phyloP scores from a whole-genome alignment of 495 filamentous ascomycete genomes.

The Aspergillus nidulans region DNA sequence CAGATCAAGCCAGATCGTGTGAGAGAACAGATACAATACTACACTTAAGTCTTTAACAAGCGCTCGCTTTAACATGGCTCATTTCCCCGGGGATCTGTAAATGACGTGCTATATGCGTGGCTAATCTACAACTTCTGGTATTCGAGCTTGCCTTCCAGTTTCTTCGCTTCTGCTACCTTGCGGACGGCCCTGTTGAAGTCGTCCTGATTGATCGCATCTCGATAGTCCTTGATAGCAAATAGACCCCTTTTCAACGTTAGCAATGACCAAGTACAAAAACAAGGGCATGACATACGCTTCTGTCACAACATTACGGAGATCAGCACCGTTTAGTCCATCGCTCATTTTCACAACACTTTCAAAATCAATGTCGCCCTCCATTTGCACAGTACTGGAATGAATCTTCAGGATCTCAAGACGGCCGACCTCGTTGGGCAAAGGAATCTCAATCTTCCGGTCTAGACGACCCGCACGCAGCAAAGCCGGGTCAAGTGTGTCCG shows the following conservation, averaged over 20 bases:
- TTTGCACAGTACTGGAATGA: conserved; percentile 77
- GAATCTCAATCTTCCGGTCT: conserved; percentile 98
- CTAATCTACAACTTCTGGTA: conserved; percentile 86
- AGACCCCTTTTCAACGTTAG: conserved; percentile 61
- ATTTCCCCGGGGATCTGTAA: conserved; percentile 9
- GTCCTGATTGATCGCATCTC: conserved; percentile 93
- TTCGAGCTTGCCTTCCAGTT: conserved; percentile 94
- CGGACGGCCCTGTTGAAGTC: conserved; percentile 98
- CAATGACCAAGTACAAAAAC: not conserved
- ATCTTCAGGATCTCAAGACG: conserved; percentile 98
- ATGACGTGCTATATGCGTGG: conserved; percentile 4
- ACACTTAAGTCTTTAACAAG: too few relatives aligned
- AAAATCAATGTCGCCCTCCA: conserved; percentile 96
- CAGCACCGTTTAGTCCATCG: conserved; percentile 94
- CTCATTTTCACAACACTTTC: conserved; percentile 99
- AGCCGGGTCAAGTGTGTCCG: conserved; percentile 95
- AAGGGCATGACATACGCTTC: conserved; percentile 73
- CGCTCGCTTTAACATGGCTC: conserved; percentile 6
- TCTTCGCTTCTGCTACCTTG: conserved; percentile 96
- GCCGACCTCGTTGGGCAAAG: conserved; percentile 97
- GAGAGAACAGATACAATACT: too few relatives aligned
- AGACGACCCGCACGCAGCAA: conserved; percentile 89
- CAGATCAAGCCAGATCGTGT: not conserved
- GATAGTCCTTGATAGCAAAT: conserved; percentile 95
- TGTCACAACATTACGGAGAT: conserved; percentile 96